A percentile compares a stretch with the other conserved stretches of the same genome.
phyloP scores from a whole-genome alignment of 2,329 filamentous ascomycete species.

The Ophiocordyceps sinensis region DNA sequence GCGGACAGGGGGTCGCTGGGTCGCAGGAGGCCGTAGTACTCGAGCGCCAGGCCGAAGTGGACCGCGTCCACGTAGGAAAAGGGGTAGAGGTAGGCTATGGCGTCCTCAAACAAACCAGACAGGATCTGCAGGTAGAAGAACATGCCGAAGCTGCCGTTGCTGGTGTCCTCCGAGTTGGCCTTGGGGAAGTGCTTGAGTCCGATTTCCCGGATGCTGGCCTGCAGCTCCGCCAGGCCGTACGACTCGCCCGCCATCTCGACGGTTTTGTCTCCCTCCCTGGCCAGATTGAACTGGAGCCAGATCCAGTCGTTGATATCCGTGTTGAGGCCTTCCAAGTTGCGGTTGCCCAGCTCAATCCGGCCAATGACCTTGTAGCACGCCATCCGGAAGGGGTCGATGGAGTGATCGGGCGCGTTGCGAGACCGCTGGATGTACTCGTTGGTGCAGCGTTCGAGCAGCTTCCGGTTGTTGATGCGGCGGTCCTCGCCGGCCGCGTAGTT shows the following conservation, averaged over 20 bases:
- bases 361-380: conserved; percentile 97
- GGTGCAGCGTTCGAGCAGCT: conserved; percentile 75
- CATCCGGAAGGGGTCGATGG: conserved; percentile 88
- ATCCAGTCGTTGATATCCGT: conserved; percentile 57
- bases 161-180: conserved; percentile 56
- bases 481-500: conserved; percentile 68
- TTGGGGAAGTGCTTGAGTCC: conserved; percentile 84
- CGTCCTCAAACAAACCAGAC: conserved; percentile 87
- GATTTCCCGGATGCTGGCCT: conserved; percentile 72
- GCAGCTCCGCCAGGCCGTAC: conserved; percentile 53
- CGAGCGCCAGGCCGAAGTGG: conserved; percentile 82
- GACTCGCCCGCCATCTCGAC: conserved; percentile 52
- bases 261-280: conserved; percentile 47
- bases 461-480: conserved; percentile 54
- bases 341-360: conserved; percentile 52
- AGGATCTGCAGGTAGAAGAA: conserved; percentile 89
- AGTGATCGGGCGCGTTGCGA: conserved; percentile 71
- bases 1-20: conserved; percentile 67
- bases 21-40: conserved; percentile 78
- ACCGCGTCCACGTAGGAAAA: conserved; percentile 89
- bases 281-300: conserved; percentile 58
- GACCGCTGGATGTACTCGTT: conserved; percentile 79
- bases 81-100: conserved; percentile 77
- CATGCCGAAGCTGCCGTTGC: conserved; percentile 67
- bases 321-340: conserved; percentile 47